A percentile compares a stretch with the other conserved stretches of the same genome.
Evolutionary conservation across 495 filamentous ascomycete species (phyloP).

Genomic region (Amniculicola lignicola): DNA sequence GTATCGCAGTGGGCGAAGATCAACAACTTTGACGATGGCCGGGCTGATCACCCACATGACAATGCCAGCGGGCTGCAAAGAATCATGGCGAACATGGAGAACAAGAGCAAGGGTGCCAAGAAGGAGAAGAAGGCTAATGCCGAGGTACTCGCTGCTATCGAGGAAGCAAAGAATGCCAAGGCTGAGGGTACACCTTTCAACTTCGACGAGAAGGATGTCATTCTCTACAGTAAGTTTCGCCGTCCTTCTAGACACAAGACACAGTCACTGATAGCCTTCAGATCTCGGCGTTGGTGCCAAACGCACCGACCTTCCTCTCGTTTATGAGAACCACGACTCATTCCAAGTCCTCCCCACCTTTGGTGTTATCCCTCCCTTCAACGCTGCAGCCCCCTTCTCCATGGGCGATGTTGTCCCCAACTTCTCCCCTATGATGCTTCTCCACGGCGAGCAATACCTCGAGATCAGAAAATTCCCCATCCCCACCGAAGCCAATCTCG

Average conservation of each 20-base stretch:
- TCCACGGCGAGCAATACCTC: constrained; percentile 98
- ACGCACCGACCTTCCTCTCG: constrained; percentile 79
- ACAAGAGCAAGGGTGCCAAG: constrained; percentile 50
- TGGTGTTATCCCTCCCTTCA: constrained; percentile 91
- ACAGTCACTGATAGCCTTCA: constrained; percentile 17
- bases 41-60: constrained; percentile 85
- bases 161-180: constrained; percentile 69
- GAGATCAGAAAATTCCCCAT: constrained; percentile 93
- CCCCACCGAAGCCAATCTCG: constrained; percentile 76
- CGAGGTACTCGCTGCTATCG: constrained; percentile 65
- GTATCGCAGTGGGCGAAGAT: constrained; percentile 74
- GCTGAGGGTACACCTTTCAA: constrained; percentile 72
- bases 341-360: constrained; percentile 94
- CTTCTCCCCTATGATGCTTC: constrained; percentile 97
- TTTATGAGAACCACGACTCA: constrained; percentile 83
- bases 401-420: constrained; percentile 84
- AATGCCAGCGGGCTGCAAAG: constrained; percentile 71
- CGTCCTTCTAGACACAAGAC: background rate
- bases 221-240: constrained; percentile 68
- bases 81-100: constrained; percentile 90
- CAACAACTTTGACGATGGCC: constrained; percentile 81
- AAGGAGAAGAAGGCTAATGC: constrained; percentile 39
- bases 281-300: constrained; percentile 91
- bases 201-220: constrained; percentile 82
- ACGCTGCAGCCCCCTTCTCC: constrained; percentile 74